These are phyloP conservation scores for Deuterostichococcus epilithicus DNA, from an alignment of 139 green algal species.

Conservation along the genomic window DNA sequence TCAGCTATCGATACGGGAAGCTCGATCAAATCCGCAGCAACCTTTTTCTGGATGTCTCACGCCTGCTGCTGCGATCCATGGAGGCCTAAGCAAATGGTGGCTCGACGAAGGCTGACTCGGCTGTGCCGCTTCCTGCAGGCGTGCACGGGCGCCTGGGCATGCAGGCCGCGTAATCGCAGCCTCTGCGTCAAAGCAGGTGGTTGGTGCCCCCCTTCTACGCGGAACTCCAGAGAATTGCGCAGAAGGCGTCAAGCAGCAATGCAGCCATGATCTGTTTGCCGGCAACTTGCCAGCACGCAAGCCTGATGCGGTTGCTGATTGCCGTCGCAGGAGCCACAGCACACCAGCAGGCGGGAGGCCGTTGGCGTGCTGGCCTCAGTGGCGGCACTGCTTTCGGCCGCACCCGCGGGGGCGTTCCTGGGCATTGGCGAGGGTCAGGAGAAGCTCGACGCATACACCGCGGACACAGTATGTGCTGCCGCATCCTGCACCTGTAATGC, in stretches of 20 bases:
- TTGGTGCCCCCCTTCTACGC: no score
- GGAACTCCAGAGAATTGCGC: no score
- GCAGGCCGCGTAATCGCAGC: background rate
- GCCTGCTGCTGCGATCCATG: no score
- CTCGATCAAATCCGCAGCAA: no score
- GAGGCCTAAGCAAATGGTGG: no score
- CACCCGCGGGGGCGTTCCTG: slow-evolving; percentile 58
- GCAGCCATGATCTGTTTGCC: no score
- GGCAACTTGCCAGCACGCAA: no score
- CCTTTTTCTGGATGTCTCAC: no score
- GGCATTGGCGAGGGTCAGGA: slow-evolving; percentile 53
- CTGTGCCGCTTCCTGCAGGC: background rate
- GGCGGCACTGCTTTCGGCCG: slow-evolving; percentile 20
- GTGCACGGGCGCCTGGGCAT: no score
- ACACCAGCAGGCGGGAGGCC: slow-evolving; percentile 25
- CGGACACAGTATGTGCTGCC: slow-evolving; percentile 40
- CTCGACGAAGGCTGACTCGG: no score
- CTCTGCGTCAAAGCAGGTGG: background rate
- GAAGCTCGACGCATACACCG: slow-evolving; percentile 41
- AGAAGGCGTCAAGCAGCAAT: background rate
- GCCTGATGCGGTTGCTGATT: background rate
- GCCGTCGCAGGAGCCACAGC: background rate
- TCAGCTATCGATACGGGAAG: no score
- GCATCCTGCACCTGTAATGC: background rate
- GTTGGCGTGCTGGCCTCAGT: slow-evolving; percentile 18